Percentiles rank a stretch among this genome's conserved stretches.
Evolutionary conservation across 2,329 filamentous ascomycete species (phyloP).

Genomic region (Chalaropsis thielavioides): DNA sequence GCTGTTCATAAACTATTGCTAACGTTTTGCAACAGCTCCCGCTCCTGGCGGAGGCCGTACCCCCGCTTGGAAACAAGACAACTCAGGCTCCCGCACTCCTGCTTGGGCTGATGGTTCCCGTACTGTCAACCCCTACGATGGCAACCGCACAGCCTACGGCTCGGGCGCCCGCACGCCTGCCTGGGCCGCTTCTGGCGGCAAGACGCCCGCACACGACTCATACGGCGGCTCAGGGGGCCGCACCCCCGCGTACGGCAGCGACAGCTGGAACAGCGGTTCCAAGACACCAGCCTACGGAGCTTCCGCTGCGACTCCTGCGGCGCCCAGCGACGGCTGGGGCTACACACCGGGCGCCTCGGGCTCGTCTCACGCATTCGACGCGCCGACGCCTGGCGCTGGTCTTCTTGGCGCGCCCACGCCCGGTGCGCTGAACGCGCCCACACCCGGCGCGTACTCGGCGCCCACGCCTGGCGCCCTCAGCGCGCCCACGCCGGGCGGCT

Average conservation of each 20-base stretch:
- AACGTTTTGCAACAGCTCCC: constrained; percentile 31
- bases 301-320: constrained; percentile 44
- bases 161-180: constrained; percentile 56
- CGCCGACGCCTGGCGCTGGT: constrained; percentile 48
- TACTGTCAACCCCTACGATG: constrained; percentile 57
- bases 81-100: constrained; percentile 49
- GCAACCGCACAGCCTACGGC: constrained; percentile 65
- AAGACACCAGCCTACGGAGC: constrained; percentile 64
- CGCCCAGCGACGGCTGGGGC: constrained; percentile 45
- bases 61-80: constrained; percentile 45
- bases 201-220: constrained; percentile 51
- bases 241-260: constrained; percentile 48
- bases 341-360: constrained; percentile 39
- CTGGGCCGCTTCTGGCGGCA: constrained; percentile 58
- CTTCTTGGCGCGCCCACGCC: constrained; percentile 45
- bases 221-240: constrained; percentile 51
- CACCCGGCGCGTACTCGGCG: constrained; percentile 53
- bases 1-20: neutral
- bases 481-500: constrained; percentile 55
- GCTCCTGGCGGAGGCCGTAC: constrained; percentile 42
- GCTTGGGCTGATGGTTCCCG: constrained; percentile 56
- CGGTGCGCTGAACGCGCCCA: constrained; percentile 52
- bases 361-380: constrained; percentile 45
- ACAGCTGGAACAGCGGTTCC: constrained; percentile 52
- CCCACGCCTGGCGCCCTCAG: constrained; percentile 46